Conservation (phyloP, 75 land plant genomes). For the Pinus albicaulis region DNA sequence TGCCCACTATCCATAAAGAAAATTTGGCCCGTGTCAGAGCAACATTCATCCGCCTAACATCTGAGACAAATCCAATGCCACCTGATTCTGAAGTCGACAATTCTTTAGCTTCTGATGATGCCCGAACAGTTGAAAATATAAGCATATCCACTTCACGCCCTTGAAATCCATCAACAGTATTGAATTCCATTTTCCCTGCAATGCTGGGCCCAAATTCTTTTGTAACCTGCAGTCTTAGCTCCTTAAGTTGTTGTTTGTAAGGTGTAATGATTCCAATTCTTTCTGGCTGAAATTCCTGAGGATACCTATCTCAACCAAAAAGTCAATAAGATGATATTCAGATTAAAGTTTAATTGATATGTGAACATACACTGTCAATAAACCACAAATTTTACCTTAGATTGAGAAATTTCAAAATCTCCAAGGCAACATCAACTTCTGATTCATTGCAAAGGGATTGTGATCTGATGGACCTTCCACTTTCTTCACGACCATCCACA, state of each 20-base stretch:
- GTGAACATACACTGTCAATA: neutral
- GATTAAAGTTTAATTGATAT: neutral
- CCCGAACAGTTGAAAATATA: slow-evolving; percentile 92
- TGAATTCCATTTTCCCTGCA: slow-evolving; percentile 68
- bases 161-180: slow-evolving; percentile 99
- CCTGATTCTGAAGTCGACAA: slow-evolving; percentile 16
- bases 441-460: slow-evolving; percentile 76
- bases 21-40: slow-evolving; percentile 89
- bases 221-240: slow-evolving; percentile 56
- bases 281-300: slow-evolving; percentile 51
- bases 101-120: slow-evolving; percentile 23
- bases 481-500: slow-evolving; percentile 66
- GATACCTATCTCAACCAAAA: slow-evolving; percentile 45
- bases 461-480: slow-evolving; percentile 43
- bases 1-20: slow-evolving; percentile 92
- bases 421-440: slow-evolving; percentile 80
- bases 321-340: neutral
- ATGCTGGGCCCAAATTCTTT: slow-evolving; percentile 53
- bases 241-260: slow-evolving; percentile 71
- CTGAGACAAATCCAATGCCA: slow-evolving; percentile 94
- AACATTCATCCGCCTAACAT: slow-evolving; percentile 98
- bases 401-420: slow-evolving; percentile 45
- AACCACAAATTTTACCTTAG: slow-evolving; percentile 40
- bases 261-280: slow-evolving; percentile 88
- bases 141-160: slow-evolving; percentile 95